Base-by-base conservation (phyloP, 2,329 filamentous ascomycete species). In the Cephalotrichum gorgonifer region DNA sequence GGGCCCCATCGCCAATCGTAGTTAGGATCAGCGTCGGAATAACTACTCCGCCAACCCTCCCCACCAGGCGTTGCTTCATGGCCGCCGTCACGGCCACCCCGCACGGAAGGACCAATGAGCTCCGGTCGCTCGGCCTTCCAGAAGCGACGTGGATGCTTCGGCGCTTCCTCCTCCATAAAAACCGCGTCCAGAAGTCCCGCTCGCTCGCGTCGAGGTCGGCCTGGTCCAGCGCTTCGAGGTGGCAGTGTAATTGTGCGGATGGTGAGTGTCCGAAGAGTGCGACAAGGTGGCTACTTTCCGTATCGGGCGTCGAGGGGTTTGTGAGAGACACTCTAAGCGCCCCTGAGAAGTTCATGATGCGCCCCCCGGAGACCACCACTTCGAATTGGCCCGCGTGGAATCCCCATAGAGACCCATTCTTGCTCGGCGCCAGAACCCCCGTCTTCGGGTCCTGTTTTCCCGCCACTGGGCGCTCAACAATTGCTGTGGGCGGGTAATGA, bases 401-500 rank as follows among this genome's bases (percentile, higher is more conserved):
- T n/a, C 51, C 43, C 12, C 43, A 38, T 14, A 54, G 26, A 4
- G 43, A 47, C 6, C 53, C 51, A 33, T 52, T 48, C 27, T 33
- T 33, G 2, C 39, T 38, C 20, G 45, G 33, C 17, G 27, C 17
- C n/a, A n/a, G 5, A 9, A 23, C 31, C 4, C 20, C 45, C 12
- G 33, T 47, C 22, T 8, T n/a, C 11, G 33, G 33, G 20, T 47
- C 45, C 2, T 38, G 33, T 8, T 23, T 41, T 15, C 30, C 45
- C 14, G 49, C 44, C 15, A 47, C 45, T 2, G 51, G 49, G n/a
- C 48, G 49, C 14, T 43, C 39, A 4, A 53, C 44, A 27, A 48
- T 44, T 12, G 53, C 49, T 11, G 33, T 26, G 22, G 35, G 45
- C 2, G 51, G 52, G n/a, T 51, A 53, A 28, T 51, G 52, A 7